Evolutionary conservation across 1,139 yeast genomes (phyloP), one percentile per base, ranked within the genome.

Genomic region (Lodderomyces parapsilosis): DNA sequence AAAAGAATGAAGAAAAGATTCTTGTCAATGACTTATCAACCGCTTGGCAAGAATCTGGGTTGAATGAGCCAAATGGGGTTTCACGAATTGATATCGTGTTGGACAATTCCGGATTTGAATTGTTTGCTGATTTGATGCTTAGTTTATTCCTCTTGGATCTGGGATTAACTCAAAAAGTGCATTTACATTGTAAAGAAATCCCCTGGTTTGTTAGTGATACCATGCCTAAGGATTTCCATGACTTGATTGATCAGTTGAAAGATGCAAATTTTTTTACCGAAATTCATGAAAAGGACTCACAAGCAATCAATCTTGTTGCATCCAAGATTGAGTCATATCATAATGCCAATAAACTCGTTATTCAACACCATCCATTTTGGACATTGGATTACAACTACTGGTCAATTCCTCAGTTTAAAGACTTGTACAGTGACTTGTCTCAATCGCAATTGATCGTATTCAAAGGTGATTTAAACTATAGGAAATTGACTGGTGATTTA

Each of bases 151-250:
- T 90, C 45, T 71, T 94, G 37, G 96, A 91, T 55, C 67, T 89
- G 14, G 75, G 78, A 19, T 62, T 91, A 33, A 83, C 81, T 14
- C 65, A 71, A 20, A 68, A 76, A 42, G 80, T 93, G 47, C 84
- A 82, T 22, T 72, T 94, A 51, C 99, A 94, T 63, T 90, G 96
- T 52, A 93, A 93, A 65, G 80, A 82, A 45, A 77, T 89, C 49
- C 98, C 99, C 33, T 93, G 98, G 96, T 91, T 93, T 83, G 99
- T 93, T 17, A 87, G 96, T 55, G 99, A 93, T 62, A 94, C 94
- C 11, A 81, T 90, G 79, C 80, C 88, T 20, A 81, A 83, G 53
- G 99, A 93, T 63, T 80, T 88, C 51, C 71, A 73, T 38, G 65
- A 74, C 35, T 68, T 90, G 44, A 58, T 89, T 27, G 56, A 66